Evolutionary conservation across 176 grass and related monocot species (phyloP).

Genomic region (Eleusine indica): DNA sequence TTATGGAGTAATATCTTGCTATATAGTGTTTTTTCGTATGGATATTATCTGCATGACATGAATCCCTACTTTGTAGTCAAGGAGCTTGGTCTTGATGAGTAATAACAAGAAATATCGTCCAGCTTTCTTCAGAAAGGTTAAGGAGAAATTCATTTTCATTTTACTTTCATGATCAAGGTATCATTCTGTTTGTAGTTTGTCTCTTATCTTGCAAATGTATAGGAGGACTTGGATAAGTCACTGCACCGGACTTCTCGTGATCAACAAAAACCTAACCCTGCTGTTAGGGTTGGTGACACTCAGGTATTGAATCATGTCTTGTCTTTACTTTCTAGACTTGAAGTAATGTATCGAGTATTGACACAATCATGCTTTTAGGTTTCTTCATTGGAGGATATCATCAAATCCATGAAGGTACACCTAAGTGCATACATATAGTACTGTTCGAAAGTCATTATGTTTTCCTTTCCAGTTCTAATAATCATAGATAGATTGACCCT

Average conservation of each 20-base stretch:
- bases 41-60: conserved; percentile 24
- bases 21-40: neutral
- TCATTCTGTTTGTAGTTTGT: neutral
- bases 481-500: neutral
- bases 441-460: neutral
- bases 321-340: conserved; percentile 2
- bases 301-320: conserved; percentile 50
- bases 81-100: conserved; percentile 79
- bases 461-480: neutral
- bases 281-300: conserved; percentile 63
- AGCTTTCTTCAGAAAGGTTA: conserved; percentile 98
- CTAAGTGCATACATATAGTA: neutral
- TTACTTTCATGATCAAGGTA: neutral
- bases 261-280: conserved; percentile 65
- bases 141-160: conserved; percentile 8
- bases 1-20: conserved; percentile 22
- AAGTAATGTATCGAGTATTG: conserved; percentile 31
- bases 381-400: conserved; percentile 78
- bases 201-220: conserved; percentile 20
- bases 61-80: conserved; percentile 62
- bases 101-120: conserved; percentile 89
- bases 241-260: conserved; percentile 61
- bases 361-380: conserved; percentile 50
- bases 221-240: conserved; percentile 96
- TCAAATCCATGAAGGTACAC: conserved; percentile 85